Percentiles rank a stretch among this genome's conserved stretches.
phyloP scores from a whole-genome alignment of 1,284 basidiomycete species.

The Prillingera fragicola region DNA sequence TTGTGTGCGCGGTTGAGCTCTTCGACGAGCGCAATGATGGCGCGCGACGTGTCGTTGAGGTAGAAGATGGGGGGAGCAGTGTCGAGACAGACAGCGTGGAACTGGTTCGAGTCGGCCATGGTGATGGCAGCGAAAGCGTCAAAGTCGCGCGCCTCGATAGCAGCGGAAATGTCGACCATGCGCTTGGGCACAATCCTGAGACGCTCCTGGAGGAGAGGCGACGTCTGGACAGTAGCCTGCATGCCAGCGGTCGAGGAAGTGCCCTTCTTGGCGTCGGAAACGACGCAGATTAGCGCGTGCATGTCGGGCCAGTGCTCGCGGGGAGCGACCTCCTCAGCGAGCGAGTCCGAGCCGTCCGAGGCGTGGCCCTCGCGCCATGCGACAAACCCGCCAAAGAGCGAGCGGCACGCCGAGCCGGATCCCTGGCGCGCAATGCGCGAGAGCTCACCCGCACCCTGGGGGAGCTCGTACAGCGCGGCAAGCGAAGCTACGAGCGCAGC shows the following conservation, averaged over 20 bases:
- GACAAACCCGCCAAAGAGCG: constrained; percentile 94
- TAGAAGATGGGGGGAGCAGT: constrained; percentile 98
- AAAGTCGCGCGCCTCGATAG: constrained; percentile 79
- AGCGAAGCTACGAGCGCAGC: constrained; percentile 90
- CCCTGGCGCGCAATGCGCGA: constrained; percentile 94
- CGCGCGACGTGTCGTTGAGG: constrained; percentile 90
- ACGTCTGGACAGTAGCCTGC: constrained; percentile 95
- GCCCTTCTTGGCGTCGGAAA: constrained; percentile 93
- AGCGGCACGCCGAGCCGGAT: constrained; percentile 94
- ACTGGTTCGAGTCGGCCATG: constrained; percentile 96
- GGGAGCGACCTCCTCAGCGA: constrained; percentile 81
- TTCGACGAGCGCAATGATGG: constrained; percentile 79
- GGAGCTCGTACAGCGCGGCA: constrained; percentile 77
- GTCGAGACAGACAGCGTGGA: constrained; percentile 96
- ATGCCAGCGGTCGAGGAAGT: constrained; percentile 93
- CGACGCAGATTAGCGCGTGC: constrained; percentile 96
- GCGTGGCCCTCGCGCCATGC: constrained; percentile 81
- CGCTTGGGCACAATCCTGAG: constrained; percentile 83
- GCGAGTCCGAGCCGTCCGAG: constrained; percentile 73
- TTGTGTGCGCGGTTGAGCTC: constrained; percentile 87
- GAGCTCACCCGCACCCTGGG: constrained; percentile 62
- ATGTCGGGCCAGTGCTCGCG: constrained; percentile 89
- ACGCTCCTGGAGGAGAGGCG: constrained; percentile 79
- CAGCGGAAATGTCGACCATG: constrained; percentile 74
- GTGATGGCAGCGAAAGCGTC: constrained; percentile 83